Evolutionary conservation across 2,329 filamentous ascomycete genomes (phyloP), one percentile per base, ranked within the genome.

Genomic region (Fusarium brachygibbosum): DNA sequence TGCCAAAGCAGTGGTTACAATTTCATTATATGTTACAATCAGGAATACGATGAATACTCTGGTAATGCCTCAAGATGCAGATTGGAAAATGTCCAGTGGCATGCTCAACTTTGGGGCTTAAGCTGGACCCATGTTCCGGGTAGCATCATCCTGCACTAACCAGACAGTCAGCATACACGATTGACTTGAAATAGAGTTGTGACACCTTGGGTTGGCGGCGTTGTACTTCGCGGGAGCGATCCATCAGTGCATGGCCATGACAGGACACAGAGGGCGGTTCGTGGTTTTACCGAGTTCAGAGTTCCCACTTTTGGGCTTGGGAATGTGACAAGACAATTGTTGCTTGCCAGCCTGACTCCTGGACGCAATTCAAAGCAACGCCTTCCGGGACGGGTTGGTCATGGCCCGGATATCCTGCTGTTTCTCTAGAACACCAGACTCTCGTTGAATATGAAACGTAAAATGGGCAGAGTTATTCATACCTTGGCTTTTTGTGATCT

Each of bases 251-350:
- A 29, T 50, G 52, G 41, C 41, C 34, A 23, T 68, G 62, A 53
- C 62, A 68, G 53, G 38, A 70, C 32, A 70, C 38, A 31, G 55
- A 59, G 37, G 34, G 49, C 38, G 68, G 70, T 60, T 62, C 44
- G 66, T 68, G 52, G 55, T 40, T 44, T 52, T 52, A 31, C 49
- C 38, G 56, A 45, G 56, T 58, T 60, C 32, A 48, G 45, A 44
- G 44, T 42, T 54, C 31, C 50, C 35, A 44, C 52, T 53, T 58
- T 28, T 46, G 41, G 34, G 25, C 50, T 50, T 21, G 55, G 69
- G 71, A 71, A 74, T 73, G 71, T 66, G 61, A 51, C 57, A 72
- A 70, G 66, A 46, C 21, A 42, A 57, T 48, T 45, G 25, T 58
- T 46, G 56, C 28, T 49, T 40, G 44, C 31, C 12, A 40, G 40